Conservation (phyloP, 306 rosid species). For the Ormosia semicastrata region DNA sequence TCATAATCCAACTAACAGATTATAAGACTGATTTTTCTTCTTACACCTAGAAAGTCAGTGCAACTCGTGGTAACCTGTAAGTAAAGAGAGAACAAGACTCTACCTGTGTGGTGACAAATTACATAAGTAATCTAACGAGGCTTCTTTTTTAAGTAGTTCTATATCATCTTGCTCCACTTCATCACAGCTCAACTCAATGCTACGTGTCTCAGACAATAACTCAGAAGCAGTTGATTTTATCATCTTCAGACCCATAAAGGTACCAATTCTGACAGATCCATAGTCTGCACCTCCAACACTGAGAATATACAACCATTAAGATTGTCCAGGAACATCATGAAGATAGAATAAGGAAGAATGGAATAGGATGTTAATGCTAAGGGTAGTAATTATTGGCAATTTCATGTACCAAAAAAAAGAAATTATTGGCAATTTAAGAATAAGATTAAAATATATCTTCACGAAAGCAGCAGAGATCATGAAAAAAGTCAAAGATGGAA, state of each 20-base stretch:
- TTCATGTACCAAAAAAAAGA: too few species aligned
- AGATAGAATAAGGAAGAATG: not conserved
- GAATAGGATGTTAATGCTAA: not conserved
- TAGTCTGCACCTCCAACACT: conserved; percentile 59
- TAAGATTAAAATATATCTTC: not conserved
- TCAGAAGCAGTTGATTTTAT: conserved; percentile 68
- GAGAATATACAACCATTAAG: conserved; percentile 5
- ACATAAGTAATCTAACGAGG: conserved; percentile 75
- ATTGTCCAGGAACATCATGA: not conserved
- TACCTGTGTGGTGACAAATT: conserved; percentile 92
- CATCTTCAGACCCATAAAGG: conserved; percentile 90
- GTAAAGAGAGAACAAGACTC: not conserved
- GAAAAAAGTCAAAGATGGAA: not conserved
- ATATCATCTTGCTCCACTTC: conserved; percentile 60
- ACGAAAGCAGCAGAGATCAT: not conserved
- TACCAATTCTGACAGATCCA: conserved; percentile 65
- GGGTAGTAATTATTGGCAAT: not conserved
- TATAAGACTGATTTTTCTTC: not conserved
- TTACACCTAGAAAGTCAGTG: not conserved
- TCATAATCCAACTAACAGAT: conserved; percentile 5
- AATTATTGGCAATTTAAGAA: not conserved
- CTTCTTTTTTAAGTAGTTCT: conserved; percentile 72
- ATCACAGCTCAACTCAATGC: conserved; percentile 52
- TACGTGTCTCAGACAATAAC: conserved; percentile 44
- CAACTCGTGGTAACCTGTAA: not conserved